Conservation (phyloP, 495 filamentous ascomycete genomes). For the Hypomontagnella submonticulosa region DNA sequence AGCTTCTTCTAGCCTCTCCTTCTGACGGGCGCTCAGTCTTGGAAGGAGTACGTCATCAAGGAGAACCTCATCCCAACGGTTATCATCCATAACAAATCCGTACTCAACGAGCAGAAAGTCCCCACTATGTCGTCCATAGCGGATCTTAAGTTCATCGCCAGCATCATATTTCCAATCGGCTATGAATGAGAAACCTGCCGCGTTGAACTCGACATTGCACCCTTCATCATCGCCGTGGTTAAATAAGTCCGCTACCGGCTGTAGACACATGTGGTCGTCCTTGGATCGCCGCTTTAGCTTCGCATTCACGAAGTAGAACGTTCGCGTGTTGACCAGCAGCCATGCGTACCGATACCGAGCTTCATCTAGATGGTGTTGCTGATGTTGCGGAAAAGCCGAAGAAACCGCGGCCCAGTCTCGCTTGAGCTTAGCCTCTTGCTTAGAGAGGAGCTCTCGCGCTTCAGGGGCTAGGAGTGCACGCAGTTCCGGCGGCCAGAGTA, state of each 20-base stretch:
- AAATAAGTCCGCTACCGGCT: slow-evolving; percentile 89
- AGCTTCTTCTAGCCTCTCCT: slow-evolving; percentile 62
- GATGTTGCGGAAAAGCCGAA: slow-evolving; percentile 57
- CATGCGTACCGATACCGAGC: slow-evolving; percentile 75
- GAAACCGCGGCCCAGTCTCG: slow-evolving; percentile 68
- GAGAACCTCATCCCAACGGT: slow-evolving; percentile 72
- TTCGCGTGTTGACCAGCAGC: slow-evolving; percentile 85
- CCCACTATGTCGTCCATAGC: slow-evolving; percentile 82
- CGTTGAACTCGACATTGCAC: slow-evolving; percentile 71
- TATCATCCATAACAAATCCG: slow-evolving; percentile 77
- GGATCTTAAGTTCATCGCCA: slow-evolving; percentile 82
- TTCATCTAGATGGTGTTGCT: slow-evolving; percentile 55
- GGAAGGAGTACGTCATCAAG: slow-evolving; percentile 75
- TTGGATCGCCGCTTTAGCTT: slow-evolving; percentile 61
- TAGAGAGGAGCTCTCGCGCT: slow-evolving; percentile 62
- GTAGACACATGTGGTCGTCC: slow-evolving; percentile 81
- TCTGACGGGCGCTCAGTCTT: slow-evolving; percentile 57
- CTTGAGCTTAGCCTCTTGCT: slow-evolving; percentile 71
- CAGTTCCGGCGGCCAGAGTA: slow-evolving; percentile 69
- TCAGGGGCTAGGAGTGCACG: slow-evolving; percentile 60
- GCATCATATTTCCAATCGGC: slow-evolving; percentile 63
- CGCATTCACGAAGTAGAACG: slow-evolving; percentile 76
- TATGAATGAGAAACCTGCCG: slow-evolving; percentile 69
- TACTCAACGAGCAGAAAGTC: slow-evolving; percentile 88
- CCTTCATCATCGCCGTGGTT: slow-evolving; percentile 78